Base-by-base conservation (phyloP, 192 early-diverging fungal species). In the Coemansia sp. region DNA sequence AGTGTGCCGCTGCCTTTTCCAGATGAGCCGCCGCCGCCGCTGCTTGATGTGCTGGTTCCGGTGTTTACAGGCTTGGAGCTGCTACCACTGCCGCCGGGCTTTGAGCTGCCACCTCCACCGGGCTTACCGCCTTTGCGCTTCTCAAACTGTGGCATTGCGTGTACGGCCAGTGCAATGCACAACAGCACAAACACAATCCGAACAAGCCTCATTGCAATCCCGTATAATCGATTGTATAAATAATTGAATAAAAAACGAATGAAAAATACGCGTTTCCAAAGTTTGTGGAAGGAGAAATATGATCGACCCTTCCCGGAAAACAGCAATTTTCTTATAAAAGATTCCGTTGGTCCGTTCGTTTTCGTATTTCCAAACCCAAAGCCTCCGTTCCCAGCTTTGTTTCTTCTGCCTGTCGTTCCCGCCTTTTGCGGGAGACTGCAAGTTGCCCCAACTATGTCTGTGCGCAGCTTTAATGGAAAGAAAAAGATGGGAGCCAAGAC, bases 21-120 rank as follows among this genome's bases (percentile, higher is more conserved):
- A 5, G n/a, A 43, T 54, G 64, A 70, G 43, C 76, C 71, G 11
- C 76, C 76, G 5, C 76, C 76, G 9, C 75, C 75, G 1, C 32
- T 24, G n/a, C 52, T 54, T 11, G 66, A 41, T 10, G 65, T 50
- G 38, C 41, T 64, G 3, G 48, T 58, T 1, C 64, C 62, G 6
- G 68, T 22, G 26, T 29, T 29, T 0, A 14, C 14, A 10, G 59
- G 54, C 35, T 63, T 66, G 27, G 52, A 68, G 53, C 68, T 53
- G 10, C 68, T 52, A 4, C 29, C 38, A 55, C 73, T 41, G 22
- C 22, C 22, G 22, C 22, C 22, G 39, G 39, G 39, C 39, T 41
- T 41, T 1, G 26, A 35, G 14, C 41, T 45, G 16, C 41, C 56
- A 23, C 60, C 22, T 22, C 22, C 61, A 6, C 61, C 56, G 16